These are phyloP conservation scores for Hanseniaspora valbyensis DNA, from an alignment of 805 yeast genomes.

Conservation along the genomic window DNA sequence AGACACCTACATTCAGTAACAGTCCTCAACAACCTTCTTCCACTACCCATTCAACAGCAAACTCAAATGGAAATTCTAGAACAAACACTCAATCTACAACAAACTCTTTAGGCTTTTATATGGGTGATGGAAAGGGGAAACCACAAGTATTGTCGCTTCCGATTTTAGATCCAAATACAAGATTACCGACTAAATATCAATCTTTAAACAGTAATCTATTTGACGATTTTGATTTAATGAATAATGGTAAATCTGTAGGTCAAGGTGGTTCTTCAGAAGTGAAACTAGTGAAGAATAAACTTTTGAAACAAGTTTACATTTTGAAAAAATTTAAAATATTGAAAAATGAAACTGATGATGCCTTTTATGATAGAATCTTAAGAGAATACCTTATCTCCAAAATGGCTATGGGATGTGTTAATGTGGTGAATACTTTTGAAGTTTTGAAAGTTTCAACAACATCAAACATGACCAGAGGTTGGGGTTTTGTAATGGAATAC, in stretches of 20 bases:
- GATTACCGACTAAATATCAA: conserved; percentile 43
- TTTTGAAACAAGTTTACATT: conserved; percentile 41
- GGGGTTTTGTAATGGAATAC: conserved; percentile 65
- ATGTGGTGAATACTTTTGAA: conserved; percentile 46
- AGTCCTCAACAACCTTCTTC: not conserved
- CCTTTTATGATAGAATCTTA: conserved; percentile 52
- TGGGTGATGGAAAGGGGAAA: conserved; percentile 33
- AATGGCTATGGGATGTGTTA: conserved; percentile 43
- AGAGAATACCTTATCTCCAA: conserved; percentile 56
- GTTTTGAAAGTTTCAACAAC: conserved; percentile 49
- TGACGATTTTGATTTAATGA: conserved; percentile 43
- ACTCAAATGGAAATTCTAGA: not conserved
- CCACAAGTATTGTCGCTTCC: conserved; percentile 48
- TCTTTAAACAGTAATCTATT: conserved; percentile 40
- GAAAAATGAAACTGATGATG: conserved; percentile 49
- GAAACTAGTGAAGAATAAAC: conserved; percentile 31
- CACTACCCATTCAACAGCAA: not conserved
- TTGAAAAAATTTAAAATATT: conserved; percentile 54
- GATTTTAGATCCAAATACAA: conserved; percentile 54
- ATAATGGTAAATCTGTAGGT: conserved; percentile 41
- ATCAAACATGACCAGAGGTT: conserved; percentile 46
- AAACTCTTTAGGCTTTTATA: conserved; percentile 23
- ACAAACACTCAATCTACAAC: not conserved
- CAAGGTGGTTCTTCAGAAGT: conserved; percentile 67
- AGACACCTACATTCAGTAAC: not conserved